Evolutionary conservation across 83 land plant species (phyloP).

Genomic region (Isoetes engelmannii): DNA sequence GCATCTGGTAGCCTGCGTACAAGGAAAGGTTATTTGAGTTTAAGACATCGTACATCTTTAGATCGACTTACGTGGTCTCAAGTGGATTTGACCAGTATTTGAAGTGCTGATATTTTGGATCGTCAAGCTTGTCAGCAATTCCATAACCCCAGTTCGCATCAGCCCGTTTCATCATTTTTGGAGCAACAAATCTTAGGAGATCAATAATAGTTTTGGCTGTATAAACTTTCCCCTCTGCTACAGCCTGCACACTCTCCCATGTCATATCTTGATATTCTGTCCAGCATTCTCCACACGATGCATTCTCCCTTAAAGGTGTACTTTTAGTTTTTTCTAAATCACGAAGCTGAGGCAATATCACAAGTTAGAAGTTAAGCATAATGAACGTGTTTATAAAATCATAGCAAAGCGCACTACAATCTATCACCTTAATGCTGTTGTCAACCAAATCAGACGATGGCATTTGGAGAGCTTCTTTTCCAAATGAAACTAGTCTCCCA

Average conservation of each 20-base stretch:
- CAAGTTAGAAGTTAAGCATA: too few species aligned
- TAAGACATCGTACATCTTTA: not conserved
- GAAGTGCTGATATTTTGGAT: constrained; percentile 59
- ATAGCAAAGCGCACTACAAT: too few species aligned
- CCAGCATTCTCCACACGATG: constrained; percentile 59
- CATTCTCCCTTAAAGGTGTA: constrained; percentile 24
- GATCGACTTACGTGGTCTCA: constrained; percentile 52
- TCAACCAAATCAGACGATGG: constrained; percentile 37
- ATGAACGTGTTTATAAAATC: too few species aligned
- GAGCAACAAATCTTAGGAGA: constrained; percentile 66
- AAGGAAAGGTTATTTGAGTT: too few species aligned
- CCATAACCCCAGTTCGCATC: constrained; percentile 64
- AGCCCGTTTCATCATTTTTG: constrained; percentile 71
- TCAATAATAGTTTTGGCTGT: constrained; percentile 52
- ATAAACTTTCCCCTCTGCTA: constrained; percentile 60
- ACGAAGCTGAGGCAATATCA: too few species aligned
- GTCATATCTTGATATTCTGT: constrained; percentile 82
- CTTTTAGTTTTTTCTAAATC: too few species aligned
- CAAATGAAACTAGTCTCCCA: constrained; percentile 78
- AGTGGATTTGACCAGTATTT: constrained; percentile 88
- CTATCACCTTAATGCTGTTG: constrained; percentile 16
- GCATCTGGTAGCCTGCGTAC: constrained; percentile 69
- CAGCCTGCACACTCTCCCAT: constrained; percentile 59
- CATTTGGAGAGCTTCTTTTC: constrained; percentile 54
- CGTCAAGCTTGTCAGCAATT: constrained; percentile 66